Percentiles rank a stretch among this genome's conserved stretches.
Evolutionary conservation across 2,329 filamentous ascomycete species (phyloP).

Genomic region (Nothomitra cinnamomea): DNA sequence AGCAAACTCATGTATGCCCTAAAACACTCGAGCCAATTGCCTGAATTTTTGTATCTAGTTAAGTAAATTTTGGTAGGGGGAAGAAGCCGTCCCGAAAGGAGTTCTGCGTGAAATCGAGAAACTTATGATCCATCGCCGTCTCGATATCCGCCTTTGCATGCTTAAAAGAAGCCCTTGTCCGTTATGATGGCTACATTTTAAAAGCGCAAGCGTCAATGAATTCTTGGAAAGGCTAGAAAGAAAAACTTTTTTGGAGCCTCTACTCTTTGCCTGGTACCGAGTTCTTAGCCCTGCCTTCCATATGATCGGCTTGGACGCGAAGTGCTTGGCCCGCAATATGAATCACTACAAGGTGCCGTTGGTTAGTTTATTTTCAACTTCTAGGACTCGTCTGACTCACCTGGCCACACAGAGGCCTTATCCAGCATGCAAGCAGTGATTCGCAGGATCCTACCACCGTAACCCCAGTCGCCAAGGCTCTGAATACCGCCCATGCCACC

Average conservation of each 20-base stretch:
- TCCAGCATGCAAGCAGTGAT: conserved; percentile 77
- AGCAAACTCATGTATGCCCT: too few relatives aligned
- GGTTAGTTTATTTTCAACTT: conserved; percentile 9
- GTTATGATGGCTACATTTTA: too few relatives aligned
- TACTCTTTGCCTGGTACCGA: not conserved
- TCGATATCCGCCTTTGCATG: too few relatives aligned
- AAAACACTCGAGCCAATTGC: too few relatives aligned
- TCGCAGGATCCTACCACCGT: conserved; percentile 68
- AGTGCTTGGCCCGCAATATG: conserved; percentile 14
- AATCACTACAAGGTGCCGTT: conserved; percentile 9
- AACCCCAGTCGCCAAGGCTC: conserved; percentile 41
- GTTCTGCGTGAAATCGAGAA: too few relatives aligned
- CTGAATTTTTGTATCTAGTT: too few relatives aligned
- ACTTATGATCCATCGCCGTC: too few relatives aligned
- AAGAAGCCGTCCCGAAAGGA: too few relatives aligned
- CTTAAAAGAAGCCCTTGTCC: too few relatives aligned
- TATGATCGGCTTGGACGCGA: conserved; percentile 16
- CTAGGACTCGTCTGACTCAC: conserved; percentile 31
- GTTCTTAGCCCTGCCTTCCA: conserved; percentile 14
- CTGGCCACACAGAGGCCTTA: conserved; percentile 82
- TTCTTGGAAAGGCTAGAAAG: too few relatives aligned
- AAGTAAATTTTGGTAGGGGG: too few relatives aligned
- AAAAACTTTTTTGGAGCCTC: not conserved
- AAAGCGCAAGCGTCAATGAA: too few relatives aligned
- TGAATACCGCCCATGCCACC: conserved; percentile 33